phyloP scores from a whole-genome alignment of 495 filamentous ascomycete species.

The Delitschia confertaspora region DNA sequence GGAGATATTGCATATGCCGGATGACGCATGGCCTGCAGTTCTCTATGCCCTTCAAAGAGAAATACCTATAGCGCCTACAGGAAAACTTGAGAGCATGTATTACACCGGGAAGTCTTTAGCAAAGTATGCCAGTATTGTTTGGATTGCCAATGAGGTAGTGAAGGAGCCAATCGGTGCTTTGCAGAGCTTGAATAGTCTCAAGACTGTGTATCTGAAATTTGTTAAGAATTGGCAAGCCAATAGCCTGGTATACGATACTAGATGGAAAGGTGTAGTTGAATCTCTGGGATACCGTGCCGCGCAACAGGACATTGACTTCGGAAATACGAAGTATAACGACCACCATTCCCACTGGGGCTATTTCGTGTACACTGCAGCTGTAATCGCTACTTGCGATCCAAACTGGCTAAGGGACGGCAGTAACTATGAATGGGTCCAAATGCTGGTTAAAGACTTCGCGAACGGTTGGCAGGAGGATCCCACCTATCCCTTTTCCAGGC shows the following conservation, averaged over 20 bases:
- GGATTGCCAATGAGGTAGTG: slow-evolving; percentile 59
- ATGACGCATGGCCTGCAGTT: no score
- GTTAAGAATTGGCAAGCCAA: slow-evolving; percentile 63
- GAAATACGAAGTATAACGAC: slow-evolving; percentile 68
- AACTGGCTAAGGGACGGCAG: slow-evolving; percentile 51
- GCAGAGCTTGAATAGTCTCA: slow-evolving; percentile 54
- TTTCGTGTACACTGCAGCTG: slow-evolving; percentile 79
- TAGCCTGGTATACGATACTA: slow-evolving; percentile 54
- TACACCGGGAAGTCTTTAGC: slow-evolving; percentile 84
- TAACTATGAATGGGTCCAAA: slow-evolving; percentile 74
- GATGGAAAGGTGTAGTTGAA: slow-evolving; percentile 85
- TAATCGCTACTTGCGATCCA: slow-evolving; percentile 72
- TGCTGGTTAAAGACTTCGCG: slow-evolving; percentile 46
- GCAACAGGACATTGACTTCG: slow-evolving; percentile 47
- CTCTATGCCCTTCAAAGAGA: no score
- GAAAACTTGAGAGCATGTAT: slow-evolving; percentile 93
- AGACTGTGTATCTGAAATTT: slow-evolving; percentile 63
- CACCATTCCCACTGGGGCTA: slow-evolving; percentile 93
- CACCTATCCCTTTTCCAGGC: slow-evolving; percentile 62
- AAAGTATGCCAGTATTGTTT: slow-evolving; percentile 70
- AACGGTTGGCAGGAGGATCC: slow-evolving; percentile 60
- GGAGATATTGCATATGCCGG: no score
- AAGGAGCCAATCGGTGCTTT: no score
- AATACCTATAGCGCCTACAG: no score
- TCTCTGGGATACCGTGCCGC: slow-evolving; percentile 71